Conservation (phyloP, 768 basidiomycete genomes). For the Rickenella mellea region DNA sequence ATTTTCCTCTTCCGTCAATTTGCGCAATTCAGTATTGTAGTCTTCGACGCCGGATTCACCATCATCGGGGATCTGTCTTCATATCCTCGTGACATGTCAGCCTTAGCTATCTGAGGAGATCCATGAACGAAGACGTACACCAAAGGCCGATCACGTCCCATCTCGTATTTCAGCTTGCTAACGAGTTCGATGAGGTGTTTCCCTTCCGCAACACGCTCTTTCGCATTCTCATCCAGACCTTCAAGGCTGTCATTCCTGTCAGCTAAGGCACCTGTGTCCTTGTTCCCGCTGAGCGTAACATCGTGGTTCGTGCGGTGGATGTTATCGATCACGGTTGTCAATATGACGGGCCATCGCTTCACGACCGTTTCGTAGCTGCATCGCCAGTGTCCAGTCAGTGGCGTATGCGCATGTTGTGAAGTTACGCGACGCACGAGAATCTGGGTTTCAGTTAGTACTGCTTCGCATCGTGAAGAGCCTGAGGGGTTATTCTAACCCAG, state of each 20-base stretch:
- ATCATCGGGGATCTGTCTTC: conserved; percentile 64
- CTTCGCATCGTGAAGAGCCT: not conserved
- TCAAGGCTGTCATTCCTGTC: conserved; percentile 13
- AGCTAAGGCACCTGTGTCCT: conserved; percentile 13
- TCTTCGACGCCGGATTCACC: conserved; percentile 55
- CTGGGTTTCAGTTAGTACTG: conserved; percentile 23
- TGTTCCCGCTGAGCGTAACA: conserved; percentile 30
- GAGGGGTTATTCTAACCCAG: conserved; percentile 33
- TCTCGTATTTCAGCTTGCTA: conserved; percentile 78
- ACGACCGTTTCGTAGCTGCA: conserved; percentile 69
- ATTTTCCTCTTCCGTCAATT: conserved; percentile 33
- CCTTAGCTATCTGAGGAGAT: not conserved
- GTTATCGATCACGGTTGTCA: conserved; percentile 71
- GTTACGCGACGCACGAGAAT: conserved; percentile 48
- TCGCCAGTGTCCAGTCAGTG: not conserved
- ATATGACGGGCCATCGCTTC: conserved; percentile 76
- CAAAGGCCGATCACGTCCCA: conserved; percentile 66
- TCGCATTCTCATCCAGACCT: conserved; percentile 23
- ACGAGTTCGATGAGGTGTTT: conserved; percentile 66
- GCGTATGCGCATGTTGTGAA: not conserved
- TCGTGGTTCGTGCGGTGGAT: conserved; percentile 63
- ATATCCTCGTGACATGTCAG: not conserved
- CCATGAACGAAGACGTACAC: conserved; percentile 35
- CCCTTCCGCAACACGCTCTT: conserved; percentile 52
- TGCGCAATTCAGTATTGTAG: conserved; percentile 71